These are phyloP conservation scores for Starmerella asiatica DNA, from an alignment of 805 yeast species.

Conservation along the genomic window DNA sequence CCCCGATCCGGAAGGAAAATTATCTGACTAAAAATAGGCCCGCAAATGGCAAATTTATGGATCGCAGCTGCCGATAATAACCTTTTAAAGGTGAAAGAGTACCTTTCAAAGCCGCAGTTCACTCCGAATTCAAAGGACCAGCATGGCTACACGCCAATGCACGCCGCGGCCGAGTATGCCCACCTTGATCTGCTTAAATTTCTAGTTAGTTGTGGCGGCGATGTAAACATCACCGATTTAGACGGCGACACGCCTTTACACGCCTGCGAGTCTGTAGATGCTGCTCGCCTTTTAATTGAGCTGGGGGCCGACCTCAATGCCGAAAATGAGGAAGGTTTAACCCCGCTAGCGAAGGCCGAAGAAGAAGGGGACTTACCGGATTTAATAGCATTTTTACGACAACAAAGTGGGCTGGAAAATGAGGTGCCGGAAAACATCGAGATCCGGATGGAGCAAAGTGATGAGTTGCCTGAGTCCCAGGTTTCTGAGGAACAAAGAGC, in stretches of 20 bases:
- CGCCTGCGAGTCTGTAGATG: conserved; percentile 58
- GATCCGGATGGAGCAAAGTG: conserved; percentile 22
- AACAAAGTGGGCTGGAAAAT: conserved; percentile 29
- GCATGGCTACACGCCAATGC: conserved; percentile 92
- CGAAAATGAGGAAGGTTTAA: conserved; percentile 61
- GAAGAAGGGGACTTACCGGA: conserved; percentile 72
- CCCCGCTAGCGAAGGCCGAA: conserved; percentile 61
- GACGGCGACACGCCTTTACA: conserved; percentile 97
- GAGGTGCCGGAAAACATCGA: conserved; percentile 20
- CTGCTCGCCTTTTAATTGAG: conserved; percentile 56
- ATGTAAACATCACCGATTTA: conserved; percentile 64
- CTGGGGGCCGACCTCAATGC: conserved; percentile 51
- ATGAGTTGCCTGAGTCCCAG: conserved; percentile 30
- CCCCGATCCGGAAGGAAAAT: conserved; percentile 1
- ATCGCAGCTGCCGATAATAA: conserved; percentile 86
- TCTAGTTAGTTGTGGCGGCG: conserved; percentile 52
- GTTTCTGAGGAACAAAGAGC: conserved; percentile 37
- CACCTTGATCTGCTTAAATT: conserved; percentile 52
- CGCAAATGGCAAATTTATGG: conserved; percentile 45
- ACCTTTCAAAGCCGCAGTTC: conserved; percentile 38
- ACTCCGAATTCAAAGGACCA: conserved; percentile 70
- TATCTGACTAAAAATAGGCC: conserved; percentile 2
- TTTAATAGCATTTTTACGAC: conserved; percentile 47
- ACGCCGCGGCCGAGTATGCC: conserved; percentile 94
- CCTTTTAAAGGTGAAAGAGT: conserved; percentile 41